Evolutionary conservation across 2,329 filamentous ascomycete genomes (phyloP), one percentile per base, ranked within the genome.

Genomic region (Fusarium sublunatum): DNA sequence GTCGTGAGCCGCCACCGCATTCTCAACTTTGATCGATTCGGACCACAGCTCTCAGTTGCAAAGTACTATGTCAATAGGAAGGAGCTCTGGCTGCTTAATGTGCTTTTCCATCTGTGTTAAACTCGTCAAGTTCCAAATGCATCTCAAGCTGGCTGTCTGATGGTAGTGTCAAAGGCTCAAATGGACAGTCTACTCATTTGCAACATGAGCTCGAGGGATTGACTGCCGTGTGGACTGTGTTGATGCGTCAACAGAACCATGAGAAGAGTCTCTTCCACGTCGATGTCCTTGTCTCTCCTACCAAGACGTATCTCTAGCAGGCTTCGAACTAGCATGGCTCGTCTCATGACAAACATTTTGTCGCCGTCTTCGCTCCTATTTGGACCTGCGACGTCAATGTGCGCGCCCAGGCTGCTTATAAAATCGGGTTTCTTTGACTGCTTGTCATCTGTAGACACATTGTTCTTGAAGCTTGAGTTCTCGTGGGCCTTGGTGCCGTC

Each of bases 371-470:
- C 8, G 26, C 26, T 28, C 8, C 6, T 5, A 8, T 28, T 28
- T 8, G 39, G 31, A 2, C 29, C 6, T 11, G 5, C 13, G n/a
- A 51, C 48, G 24, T 51, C 15, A 10, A 51, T 51, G 25, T 51
- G 25, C 6, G 31, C 48, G 6, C 48, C 29, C 22, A 51, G 13
- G 24, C 48, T 43, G 48, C 48, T 51, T 2, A 51, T 10, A 43
- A 51, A 51, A 22, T 51, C 48, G n/a, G n/a, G n/a, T n/a, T n/a
- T n/a, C n/a, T n/a, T n/a, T n/a, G n/a, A n/a, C n/a, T n/a, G n/a
- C n/a, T n/a, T n/a, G n/a, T n/a, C n/a, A n/a, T n/a, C n/a, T n/a
- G n/a, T n/a, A n/a, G n/a, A n/a, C n/a, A n/a, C n/a, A n/a, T n/a
- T n/a, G n/a, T n/a, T n/a, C n/a, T n/a, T n/a, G n/a, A n/a, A n/a